Conservation (phyloP, 768 basidiomycete species). For the Pisolithus orientalis region DNA sequence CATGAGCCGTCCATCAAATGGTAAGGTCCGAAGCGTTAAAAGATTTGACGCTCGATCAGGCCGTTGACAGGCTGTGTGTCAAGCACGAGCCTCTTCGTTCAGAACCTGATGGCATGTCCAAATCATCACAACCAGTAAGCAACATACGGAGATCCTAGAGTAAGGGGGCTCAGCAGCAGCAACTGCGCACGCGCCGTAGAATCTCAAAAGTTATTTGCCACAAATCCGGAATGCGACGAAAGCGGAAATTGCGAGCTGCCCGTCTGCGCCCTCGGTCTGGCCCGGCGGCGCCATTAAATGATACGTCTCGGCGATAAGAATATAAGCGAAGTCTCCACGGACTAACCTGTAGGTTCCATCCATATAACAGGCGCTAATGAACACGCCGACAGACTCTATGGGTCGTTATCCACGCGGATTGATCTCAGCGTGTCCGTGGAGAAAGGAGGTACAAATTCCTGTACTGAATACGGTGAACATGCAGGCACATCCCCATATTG, state of each 20-base stretch:
- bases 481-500: constrained; percentile 5
- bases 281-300: neutral
- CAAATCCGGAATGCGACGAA: constrained; percentile 3
- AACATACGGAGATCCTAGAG: constrained; percentile 20
- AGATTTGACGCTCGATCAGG: constrained; percentile 17
- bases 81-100: constrained; percentile 8
- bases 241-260: constrained; percentile 23
- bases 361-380: constrained; percentile 3
- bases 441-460: constrained; percentile 10
- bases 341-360: neutral
- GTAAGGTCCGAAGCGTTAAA: constrained; percentile 24
- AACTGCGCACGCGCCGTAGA: constrained; percentile 11
- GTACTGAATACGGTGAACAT: neutral
- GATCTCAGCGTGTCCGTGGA: constrained; percentile 23
- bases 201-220: constrained; percentile 4
- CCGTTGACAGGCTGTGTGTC: constrained; percentile 26
- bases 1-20: constrained; percentile 8
- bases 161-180: constrained; percentile 25
- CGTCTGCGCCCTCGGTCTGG: neutral
- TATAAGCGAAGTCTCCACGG: neutral
- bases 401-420: constrained; percentile 9
- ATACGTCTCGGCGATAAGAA: neutral
- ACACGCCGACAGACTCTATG: constrained; percentile 11
- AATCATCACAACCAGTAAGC: constrained; percentile 8
- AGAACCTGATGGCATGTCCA: constrained; percentile 17